A percentile compares a stretch with the other conserved stretches of the same genome.
These are phyloP conservation scores for Biscutella laevigata DNA, from an alignment of 441 rosid species.

Conservation along the genomic window DNA sequence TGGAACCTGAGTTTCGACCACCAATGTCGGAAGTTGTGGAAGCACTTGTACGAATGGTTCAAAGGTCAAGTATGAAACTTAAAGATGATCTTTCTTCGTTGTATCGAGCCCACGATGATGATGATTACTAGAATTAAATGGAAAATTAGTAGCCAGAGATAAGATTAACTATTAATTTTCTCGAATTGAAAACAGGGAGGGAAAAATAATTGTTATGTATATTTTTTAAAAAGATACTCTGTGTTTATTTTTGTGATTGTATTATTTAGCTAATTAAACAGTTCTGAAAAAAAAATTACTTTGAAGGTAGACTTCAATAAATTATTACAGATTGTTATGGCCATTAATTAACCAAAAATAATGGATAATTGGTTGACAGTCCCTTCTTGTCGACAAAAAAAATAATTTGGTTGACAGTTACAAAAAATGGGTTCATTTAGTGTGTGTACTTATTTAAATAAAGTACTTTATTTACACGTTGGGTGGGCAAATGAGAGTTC, in stretches of 20 bases:
- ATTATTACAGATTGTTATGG: no score
- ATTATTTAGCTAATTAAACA: neutral
- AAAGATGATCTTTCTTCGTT: slow-evolving; percentile 45
- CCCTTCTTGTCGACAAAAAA: no score
- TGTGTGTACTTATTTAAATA: no score
- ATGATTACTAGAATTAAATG: slow-evolving; percentile 22
- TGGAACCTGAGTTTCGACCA: slow-evolving; percentile 75
- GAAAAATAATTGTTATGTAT: neutral
- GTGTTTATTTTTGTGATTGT: neutral
- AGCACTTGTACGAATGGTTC: slow-evolving; percentile 50
- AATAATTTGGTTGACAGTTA: no score
- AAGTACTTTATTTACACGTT: no score
- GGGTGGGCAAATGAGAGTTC: no score
- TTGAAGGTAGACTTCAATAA: no score
- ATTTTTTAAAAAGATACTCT: neutral
- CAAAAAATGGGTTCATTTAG: no score
- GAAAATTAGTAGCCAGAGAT: no score
- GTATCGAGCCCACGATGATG: slow-evolving; percentile 31
- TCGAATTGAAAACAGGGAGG: neutral
- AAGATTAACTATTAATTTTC: neutral
- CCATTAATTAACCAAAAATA: no score
- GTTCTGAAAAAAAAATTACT: no score
- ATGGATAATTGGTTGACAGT: no score
- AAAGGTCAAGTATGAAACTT: slow-evolving; percentile 53
- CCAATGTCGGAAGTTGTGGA: slow-evolving; percentile 86